phyloP scores from a whole-genome alignment of 1,284 basidiomycete genomes.

The Volvariella volvacea region DNA sequence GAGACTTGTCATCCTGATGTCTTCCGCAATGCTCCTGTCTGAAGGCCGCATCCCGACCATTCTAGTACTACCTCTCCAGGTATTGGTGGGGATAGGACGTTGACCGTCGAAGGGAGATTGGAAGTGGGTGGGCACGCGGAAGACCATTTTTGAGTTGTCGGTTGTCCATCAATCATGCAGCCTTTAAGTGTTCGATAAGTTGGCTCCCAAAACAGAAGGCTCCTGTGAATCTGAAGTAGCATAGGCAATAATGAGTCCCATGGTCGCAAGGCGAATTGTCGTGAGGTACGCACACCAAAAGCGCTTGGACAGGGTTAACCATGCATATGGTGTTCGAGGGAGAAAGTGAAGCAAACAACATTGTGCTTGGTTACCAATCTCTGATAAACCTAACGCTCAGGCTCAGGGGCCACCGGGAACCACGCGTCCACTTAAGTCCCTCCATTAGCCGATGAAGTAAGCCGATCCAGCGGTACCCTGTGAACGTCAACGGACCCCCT shows the following conservation, averaged over 20 bases:
- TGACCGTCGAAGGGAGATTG: constrained; percentile 45
- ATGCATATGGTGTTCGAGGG: too few species aligned
- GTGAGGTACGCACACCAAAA: too few species aligned
- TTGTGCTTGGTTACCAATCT: too few species aligned
- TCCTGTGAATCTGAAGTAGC: neutral
- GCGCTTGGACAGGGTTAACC: too few species aligned
- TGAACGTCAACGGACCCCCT: too few species aligned
- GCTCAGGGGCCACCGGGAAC: too few species aligned
- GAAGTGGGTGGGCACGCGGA: constrained; percentile 54
- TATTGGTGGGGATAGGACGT: constrained; percentile 32
- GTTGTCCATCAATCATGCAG: constrained; percentile 7
- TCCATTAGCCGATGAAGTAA: too few species aligned
- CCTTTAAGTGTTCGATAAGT: constrained; percentile 26
- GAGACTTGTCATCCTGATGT: constrained; percentile 51
- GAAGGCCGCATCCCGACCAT: constrained; percentile 39
- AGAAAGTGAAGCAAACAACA: too few species aligned
- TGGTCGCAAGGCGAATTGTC: neutral
- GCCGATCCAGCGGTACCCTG: too few species aligned
- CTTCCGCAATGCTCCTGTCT: constrained; percentile 38
- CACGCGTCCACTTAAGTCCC: too few species aligned
- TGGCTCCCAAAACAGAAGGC: constrained; percentile 3
- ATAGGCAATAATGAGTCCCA: neutral
- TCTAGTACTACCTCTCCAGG: constrained; percentile 51
- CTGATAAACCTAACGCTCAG: too few species aligned
- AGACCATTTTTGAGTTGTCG: constrained; percentile 38